These are phyloP conservation scores for Trifolium repens DNA, from an alignment of 306 rosid species.

Conservation along the genomic window DNA sequence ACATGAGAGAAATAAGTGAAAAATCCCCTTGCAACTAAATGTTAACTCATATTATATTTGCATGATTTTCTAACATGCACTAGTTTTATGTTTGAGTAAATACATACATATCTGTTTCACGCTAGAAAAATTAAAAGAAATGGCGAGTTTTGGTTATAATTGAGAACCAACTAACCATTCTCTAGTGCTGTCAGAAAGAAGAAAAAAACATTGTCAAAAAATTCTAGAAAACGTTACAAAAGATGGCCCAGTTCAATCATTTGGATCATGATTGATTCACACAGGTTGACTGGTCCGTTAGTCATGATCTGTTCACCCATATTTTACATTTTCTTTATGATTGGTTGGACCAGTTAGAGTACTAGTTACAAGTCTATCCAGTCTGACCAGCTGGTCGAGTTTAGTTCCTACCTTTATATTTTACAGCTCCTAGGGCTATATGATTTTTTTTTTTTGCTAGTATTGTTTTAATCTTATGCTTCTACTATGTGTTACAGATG, in stretches of 20 bases:
- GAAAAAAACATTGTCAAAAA: neutral
- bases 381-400: neutral
- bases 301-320: conserved; percentile 4
- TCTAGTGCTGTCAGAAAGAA: too few relatives aligned
- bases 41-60: neutral
- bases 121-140: neutral
- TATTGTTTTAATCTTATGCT: conserved; percentile 27
- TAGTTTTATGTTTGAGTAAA: neutral
- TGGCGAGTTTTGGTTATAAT: conserved; percentile 6
- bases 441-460: conserved; percentile 4
- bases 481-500: conserved; percentile 64
- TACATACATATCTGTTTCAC: conserved; percentile 1
- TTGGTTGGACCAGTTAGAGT: conserved; percentile 4
- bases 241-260: neutral
- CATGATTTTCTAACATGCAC: neutral
- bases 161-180: conserved; percentile 24
- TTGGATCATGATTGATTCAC: neutral
- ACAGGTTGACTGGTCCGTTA: conserved; percentile 11
- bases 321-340: neutral
- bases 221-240: neutral
- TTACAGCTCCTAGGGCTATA: neutral
- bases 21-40: neutral
- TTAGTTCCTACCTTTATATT: neutral
- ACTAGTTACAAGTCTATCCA: neutral
- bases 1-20: neutral